A percentile compares a stretch with the other conserved stretches of the same genome.
phyloP scores from a whole-genome alignment of 495 filamentous ascomycete species.

The Ramalina intermedia region DNA sequence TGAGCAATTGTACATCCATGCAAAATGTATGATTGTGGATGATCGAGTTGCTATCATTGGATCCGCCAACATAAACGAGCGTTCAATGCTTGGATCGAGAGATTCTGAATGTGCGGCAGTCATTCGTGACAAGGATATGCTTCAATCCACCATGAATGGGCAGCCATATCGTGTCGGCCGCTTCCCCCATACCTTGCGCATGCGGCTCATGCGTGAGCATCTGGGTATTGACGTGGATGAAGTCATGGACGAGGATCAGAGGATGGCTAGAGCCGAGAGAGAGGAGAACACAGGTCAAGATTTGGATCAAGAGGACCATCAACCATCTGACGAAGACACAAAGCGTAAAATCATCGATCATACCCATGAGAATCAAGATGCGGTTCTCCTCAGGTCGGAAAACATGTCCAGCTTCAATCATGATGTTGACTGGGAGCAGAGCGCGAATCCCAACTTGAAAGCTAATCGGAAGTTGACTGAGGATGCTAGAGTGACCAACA shows the following conservation, averaged over 20 bases:
- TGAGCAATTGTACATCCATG: slow-evolving; percentile 96
- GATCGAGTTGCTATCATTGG: slow-evolving; percentile 90
- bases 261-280: slow-evolving; percentile 12
- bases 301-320: slow-evolving; percentile 34
- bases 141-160: slow-evolving; percentile 83
- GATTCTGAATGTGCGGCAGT: slow-evolving; percentile 89
- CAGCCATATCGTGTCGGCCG: slow-evolving; percentile 76
- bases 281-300: slow-evolving; percentile 20
- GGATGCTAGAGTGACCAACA: slow-evolving; percentile 50
- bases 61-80: slow-evolving; percentile 97
- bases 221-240: slow-evolving; percentile 89
- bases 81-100: slow-evolving; percentile 80
- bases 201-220: slow-evolving; percentile 95
- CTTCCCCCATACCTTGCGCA: slow-evolving; percentile 84
- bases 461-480: slow-evolving; percentile 42
- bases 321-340: slow-evolving; percentile 22
- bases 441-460: slow-evolving; percentile 45
- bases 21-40: slow-evolving; percentile 94
- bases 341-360: slow-evolving; percentile 41
- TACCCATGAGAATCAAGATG: slow-evolving; percentile 44
- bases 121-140: slow-evolving; percentile 86
- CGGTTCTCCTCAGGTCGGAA: slow-evolving; percentile 44
- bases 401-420: slow-evolving; percentile 69
- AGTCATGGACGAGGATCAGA: slow-evolving; percentile 62
- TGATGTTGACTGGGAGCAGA: slow-evolving; percentile 59